Evolutionary conservation across 208 protist genomes (phyloP).

Genomic region (Endotrypanum monterogeii): DNA sequence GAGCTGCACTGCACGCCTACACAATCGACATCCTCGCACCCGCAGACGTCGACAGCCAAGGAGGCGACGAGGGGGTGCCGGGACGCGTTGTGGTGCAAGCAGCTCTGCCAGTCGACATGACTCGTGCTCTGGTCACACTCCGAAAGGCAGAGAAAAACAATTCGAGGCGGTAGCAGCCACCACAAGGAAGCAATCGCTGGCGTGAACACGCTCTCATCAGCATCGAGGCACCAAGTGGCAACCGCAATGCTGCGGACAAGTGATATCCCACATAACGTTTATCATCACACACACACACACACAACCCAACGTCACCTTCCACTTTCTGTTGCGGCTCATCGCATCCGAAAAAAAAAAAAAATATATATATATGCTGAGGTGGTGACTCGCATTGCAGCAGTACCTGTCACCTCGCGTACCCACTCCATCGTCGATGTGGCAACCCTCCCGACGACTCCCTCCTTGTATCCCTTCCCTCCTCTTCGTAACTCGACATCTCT

Average conservation of each 20-base stretch:
- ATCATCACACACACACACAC: neutral
- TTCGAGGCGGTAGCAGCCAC: neutral
- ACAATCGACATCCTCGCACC: constrained; percentile 36
- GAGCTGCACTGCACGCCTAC: constrained; percentile 33
- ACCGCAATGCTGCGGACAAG: neutral
- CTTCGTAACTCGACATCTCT: too few relatives aligned
- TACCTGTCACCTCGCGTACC: too few relatives aligned
- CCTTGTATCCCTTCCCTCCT: too few relatives aligned
- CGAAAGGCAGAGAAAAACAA: constrained; percentile 15
- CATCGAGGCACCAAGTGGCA: neutral
- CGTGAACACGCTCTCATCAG: neutral
- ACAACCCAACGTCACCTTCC: neutral
- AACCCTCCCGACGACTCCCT: too few relatives aligned
- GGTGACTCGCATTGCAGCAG: too few relatives aligned
- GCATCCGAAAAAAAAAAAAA: neutral
- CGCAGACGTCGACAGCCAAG: constrained; percentile 2
- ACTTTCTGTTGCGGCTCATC: neutral
- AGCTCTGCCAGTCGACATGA: constrained; percentile 57
- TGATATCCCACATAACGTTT: neutral
- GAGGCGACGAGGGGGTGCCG: neutral
- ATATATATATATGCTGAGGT: neutral
- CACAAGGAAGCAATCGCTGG: neutral
- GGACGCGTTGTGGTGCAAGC: constrained; percentile 53
- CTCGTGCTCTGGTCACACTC: constrained; percentile 38
- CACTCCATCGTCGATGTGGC: too few relatives aligned